Conservation (phyloP, 2,329 filamentous ascomycete genomes). For the Aspergillus hortae region DNA sequence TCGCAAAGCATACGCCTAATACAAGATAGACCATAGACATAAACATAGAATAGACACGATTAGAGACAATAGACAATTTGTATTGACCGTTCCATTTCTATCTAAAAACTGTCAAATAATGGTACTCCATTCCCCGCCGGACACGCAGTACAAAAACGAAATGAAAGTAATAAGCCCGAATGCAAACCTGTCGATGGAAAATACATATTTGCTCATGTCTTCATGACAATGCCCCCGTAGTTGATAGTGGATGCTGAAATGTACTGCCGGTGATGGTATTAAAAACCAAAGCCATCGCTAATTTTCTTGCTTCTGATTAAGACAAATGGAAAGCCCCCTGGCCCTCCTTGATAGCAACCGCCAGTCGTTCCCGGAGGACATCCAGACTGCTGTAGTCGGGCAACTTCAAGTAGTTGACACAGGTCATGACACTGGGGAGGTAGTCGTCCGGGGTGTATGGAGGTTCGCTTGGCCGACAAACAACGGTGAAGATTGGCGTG, state of each 20-base stretch:
- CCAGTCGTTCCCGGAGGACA: conserved; percentile 72
- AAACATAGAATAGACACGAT: conserved; percentile 6
- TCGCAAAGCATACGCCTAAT: background rate
- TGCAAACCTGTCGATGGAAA: conserved; percentile 11
- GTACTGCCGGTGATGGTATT: conserved; percentile 10
- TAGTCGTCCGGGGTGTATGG: conserved; percentile 95
- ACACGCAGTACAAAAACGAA: conserved; percentile 9
- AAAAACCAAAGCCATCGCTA: conserved; percentile 3
- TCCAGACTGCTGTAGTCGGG: conserved; percentile 85
- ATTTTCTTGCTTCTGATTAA: conserved; percentile 34
- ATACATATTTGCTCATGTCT: conserved; percentile 13
- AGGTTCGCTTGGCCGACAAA: conserved; percentile 96
- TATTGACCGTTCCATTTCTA: conserved; percentile 15
- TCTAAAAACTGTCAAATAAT: conserved; percentile 12
- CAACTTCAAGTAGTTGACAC: conserved; percentile 97
- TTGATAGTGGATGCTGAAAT: conserved; percentile 8
- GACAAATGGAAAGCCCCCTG: conserved; percentile 98
- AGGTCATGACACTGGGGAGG: conserved; percentile 99
- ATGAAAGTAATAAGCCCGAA: conserved; percentile 5
- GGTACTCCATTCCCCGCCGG: conserved; percentile 12
- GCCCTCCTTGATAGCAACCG: conserved; percentile 85
- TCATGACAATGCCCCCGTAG: conserved; percentile 9
- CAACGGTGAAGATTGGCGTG: conserved; percentile 97
- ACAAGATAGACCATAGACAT: conserved; percentile 2
- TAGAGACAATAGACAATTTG: background rate